Base-by-base conservation (phyloP, 345 rosid species). In the Hibiscus tridactylites region DNA sequence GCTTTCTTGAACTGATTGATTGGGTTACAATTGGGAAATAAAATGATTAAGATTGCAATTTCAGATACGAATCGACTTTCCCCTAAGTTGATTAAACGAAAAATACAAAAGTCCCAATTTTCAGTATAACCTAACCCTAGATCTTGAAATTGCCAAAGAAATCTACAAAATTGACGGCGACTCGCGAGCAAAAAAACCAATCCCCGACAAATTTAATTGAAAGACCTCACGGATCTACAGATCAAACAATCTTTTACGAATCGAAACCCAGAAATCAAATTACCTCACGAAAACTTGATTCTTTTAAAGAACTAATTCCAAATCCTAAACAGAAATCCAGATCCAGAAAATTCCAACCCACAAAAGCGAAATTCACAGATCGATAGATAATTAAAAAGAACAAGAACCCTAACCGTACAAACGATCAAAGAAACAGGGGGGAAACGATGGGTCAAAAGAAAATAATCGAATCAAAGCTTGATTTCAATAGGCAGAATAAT, bases 111-210 rank as follows among this genome's bases (percentile, higher is more conserved):
- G 44, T 75, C 77, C 79, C 68, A 84, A 73, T 21, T 66, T 26
- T 61, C 13, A 28, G 0, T 21, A 67, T 62, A 73, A 68, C 79
- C 75, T 75, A 82, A 74, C 80, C 82, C 82, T 80, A 82, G 83
- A 73, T 77, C 82, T 71, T 59, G 56, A 71, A 79, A 65, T 61
- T 66, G 50, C 7, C 31, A 5, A 64, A 3, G 56, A 72, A 57
- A 19, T 67, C 12, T 28, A 46, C 80, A 71, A 72, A 61, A 66
- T 77, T 60, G 46, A 52, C 65, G 29, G 68, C 0, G 17, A 54
- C n/a, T 9, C 47, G 59, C 17, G 42, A 68, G 52, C 13, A 65
- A 65, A 46, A 46, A 31, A 16, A 19, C 26, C 1, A 15, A 56
- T 9, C 16, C 12, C 31, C 65, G 15, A 42, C 29, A 57, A 54